Base-by-base conservation (phyloP, 331 rosid species). In the Cydonia oblonga region DNA sequence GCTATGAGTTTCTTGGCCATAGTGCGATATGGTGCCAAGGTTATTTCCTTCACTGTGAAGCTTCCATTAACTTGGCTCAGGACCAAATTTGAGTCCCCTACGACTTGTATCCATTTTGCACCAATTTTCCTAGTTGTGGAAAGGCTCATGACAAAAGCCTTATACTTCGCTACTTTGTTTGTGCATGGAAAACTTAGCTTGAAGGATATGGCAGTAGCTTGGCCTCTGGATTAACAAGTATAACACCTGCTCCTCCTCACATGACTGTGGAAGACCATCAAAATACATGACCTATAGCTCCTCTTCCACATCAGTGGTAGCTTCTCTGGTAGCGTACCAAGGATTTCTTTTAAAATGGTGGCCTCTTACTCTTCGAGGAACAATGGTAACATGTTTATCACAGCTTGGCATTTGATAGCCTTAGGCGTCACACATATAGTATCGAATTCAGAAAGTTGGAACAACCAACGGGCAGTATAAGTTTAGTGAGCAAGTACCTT, bases 291-390 rank as follows among this genome's bases (percentile, higher is more conserved):
- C 19, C 58, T 44, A 71, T 0, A 3, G 2, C 1, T 53, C 9
- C 0, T 69, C 3, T 5, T 9, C 2, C 5, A 1, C 61, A 4
- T 1, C 4, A 1, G 18, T 7, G 3, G n/a, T 14, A 3, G 30
- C 66, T 5, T 7, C 1, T 62, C 15, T 7, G 13, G 44, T 4
- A 62, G 29, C 4, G 29, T 28, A 28, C 29, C 29, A 28, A 28
- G 29, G 29, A 28, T 28, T 28, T 28, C 29, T 28, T 28, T 28
- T 4, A 5, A 28, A 28, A 28, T 28, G 3, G 1, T 10, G 9
- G 29, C 6, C 4, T 28, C 0, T 28, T 28, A 4, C 29, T 28
- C n/a, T 28, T 28, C 29, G 0, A 5, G 29, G 4, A 28, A 28
- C 29, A 28, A 28, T 28, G 29, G 0, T 28, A 28, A 28, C 29